Evolutionary conservation across 2,329 filamentous ascomycete genomes (phyloP).

Genomic region (Aspergillus novofumigatus): DNA sequence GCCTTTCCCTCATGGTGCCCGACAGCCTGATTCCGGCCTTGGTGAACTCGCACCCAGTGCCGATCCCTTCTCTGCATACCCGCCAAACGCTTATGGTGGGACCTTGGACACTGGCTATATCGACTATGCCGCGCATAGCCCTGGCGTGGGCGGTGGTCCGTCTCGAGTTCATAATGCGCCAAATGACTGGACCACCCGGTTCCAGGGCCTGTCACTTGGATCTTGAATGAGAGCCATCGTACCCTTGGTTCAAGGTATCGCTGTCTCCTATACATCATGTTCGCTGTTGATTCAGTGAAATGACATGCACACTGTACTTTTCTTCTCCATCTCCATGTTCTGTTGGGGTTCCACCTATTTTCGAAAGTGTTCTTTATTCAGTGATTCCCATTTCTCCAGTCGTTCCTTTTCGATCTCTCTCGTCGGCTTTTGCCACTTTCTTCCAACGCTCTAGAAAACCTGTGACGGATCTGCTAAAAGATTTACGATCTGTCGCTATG

Average conservation of each 20-base stretch:
- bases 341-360: not conserved
- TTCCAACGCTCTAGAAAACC: conserved; percentile 23
- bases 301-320: conserved; percentile 8
- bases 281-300: not conserved
- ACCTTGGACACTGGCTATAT: conserved; percentile 34
- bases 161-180: conserved; percentile 32
- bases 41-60: conserved; percentile 24
- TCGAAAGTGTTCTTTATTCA: not conserved
- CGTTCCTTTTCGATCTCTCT: not conserved
- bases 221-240: conserved; percentile 33
- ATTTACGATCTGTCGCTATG: conserved; percentile 25
- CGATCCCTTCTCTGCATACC: conserved; percentile 36
- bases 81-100: conserved; percentile 27
- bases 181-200: conserved; percentile 59
- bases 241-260: not conserved
- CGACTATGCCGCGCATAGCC: conserved; percentile 26
- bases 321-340: not conserved
- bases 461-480: conserved; percentile 21
- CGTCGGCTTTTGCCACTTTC: conserved; percentile 2
- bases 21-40: conserved; percentile 29
- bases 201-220: conserved; percentile 70
- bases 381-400: conserved; percentile 1
- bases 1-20: conserved; percentile 28
- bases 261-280: not conserved
- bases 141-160: conserved; percentile 32